phyloP scores from a whole-genome alignment of 2,329 filamentous ascomycete genomes.

The Elsinoe necatrix region DNA sequence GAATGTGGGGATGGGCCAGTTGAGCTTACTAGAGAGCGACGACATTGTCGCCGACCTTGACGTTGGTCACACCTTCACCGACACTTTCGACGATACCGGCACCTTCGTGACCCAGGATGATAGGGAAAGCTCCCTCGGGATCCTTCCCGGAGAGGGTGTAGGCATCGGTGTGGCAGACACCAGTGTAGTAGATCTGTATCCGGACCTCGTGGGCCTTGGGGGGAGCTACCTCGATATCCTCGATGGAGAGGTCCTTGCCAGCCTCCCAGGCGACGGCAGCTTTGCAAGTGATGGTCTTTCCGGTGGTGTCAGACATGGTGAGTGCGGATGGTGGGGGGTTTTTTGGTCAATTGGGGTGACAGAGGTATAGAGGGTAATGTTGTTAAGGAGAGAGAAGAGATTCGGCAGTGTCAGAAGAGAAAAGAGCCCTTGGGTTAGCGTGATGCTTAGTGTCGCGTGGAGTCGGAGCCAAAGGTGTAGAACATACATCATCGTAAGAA shows the following conservation, averaged over 20 bases:
- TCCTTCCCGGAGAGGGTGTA: slow-evolving; percentile 96
- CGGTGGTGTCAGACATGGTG: slow-evolving; percentile 39
- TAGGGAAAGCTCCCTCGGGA: slow-evolving; percentile 86
- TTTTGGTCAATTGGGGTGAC: not conserved
- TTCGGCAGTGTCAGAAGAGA: not conserved
- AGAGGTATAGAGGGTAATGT: not conserved
- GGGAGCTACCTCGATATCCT: slow-evolving; percentile 85
- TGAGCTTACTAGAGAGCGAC: slow-evolving; percentile 69
- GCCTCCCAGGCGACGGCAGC: slow-evolving; percentile 97
- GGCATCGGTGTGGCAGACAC: slow-evolving; percentile 98
- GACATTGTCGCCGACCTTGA: slow-evolving; percentile 89
- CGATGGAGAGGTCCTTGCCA: slow-evolving; percentile 76
- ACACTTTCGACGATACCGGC: slow-evolving; percentile 88
- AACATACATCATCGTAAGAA: slow-evolving; percentile 1
- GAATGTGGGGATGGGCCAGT: not conserved
- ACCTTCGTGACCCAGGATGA: slow-evolving; percentile 83
- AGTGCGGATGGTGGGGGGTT: not conserved
- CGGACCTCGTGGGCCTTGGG: slow-evolving; percentile 91
- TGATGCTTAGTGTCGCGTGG: not conserved
- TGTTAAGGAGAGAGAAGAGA: not conserved
- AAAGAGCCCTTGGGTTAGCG: not conserved
- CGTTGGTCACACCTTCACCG: slow-evolving; percentile 87
- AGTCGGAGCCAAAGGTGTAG: not conserved
- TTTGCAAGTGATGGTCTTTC: slow-evolving; percentile 80
- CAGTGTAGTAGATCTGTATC: slow-evolving; percentile 94